Conservation (phyloP, 495 filamentous ascomycete species). For the Tuber indicum region DNA sequence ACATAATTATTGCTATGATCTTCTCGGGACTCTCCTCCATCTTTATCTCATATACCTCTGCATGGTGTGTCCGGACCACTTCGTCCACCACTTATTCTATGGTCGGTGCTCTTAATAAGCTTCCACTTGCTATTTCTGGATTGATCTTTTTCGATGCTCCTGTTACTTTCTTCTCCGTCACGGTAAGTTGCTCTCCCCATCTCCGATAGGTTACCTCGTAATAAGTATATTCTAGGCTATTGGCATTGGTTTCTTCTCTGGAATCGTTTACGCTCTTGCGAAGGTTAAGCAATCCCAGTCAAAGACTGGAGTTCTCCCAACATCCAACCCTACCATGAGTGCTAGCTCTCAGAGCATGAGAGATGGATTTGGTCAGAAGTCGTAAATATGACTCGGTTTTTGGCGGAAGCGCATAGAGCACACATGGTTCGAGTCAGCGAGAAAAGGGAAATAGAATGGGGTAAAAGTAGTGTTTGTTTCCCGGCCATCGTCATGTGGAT, state of each 20-base stretch:
- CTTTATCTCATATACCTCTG: slow-evolving; percentile 97
- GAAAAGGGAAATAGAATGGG: background rate
- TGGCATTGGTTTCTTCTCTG: slow-evolving; percentile 77
- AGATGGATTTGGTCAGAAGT: slow-evolving; percentile 55
- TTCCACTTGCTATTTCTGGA: slow-evolving; percentile 84
- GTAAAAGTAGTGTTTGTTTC: background rate
- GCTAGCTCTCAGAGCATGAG: slow-evolving; percentile 88
- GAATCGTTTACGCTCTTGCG: slow-evolving; percentile 84
- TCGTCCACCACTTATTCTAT: slow-evolving; percentile 96
- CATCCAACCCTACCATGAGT: slow-evolving; percentile 64
- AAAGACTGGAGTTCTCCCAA: slow-evolving; percentile 63
- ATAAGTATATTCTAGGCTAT: slow-evolving; percentile 59
- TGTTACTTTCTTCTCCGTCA: slow-evolving; percentile 80
- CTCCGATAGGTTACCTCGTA: background rate
- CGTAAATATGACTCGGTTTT: slow-evolving; percentile 10
- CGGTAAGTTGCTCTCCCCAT: slow-evolving; percentile 27
- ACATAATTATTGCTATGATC: slow-evolving; percentile 77
- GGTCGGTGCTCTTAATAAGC: slow-evolving; percentile 97
- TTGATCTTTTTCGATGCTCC: slow-evolving; percentile 93
- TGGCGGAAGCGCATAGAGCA: background rate
- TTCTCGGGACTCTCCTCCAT: slow-evolving; percentile 89
- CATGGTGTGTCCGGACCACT: slow-evolving; percentile 96
- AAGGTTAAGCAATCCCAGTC: slow-evolving; percentile 73
- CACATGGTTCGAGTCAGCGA: background rate
- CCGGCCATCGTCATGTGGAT: background rate